Percentiles rank a stretch among this genome's conserved stretches.
Conservation (phyloP, 768 basidiomycete genomes). For the Mycena rebaudengoi region DNA sequence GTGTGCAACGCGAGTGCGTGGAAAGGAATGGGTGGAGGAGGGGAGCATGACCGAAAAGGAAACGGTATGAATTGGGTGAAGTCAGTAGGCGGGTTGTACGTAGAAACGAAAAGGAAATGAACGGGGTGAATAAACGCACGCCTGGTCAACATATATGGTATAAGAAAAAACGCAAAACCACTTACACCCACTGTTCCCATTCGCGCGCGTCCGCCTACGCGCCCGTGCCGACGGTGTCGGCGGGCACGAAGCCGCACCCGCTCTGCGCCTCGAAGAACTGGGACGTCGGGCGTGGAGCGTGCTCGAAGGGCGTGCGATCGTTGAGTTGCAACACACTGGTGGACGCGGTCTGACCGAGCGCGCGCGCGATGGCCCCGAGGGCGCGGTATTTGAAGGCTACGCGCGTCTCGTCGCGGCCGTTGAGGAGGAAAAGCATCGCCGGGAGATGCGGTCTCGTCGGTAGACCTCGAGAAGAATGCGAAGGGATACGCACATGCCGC, state of each 20-base stretch:
- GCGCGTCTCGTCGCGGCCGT: constrained; percentile 16
- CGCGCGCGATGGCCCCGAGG: background rate
- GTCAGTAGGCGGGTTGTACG: too few relatives aligned
- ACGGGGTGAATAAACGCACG: too few relatives aligned
- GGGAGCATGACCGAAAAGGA: too few relatives aligned
- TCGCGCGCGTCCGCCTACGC: background rate
- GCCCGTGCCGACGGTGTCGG: background rate
- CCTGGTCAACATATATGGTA: too few relatives aligned
- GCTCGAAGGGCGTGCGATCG: background rate
- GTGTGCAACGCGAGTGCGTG: too few relatives aligned
- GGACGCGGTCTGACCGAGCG: background rate
- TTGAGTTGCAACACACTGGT: too few relatives aligned
- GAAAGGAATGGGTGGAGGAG: too few relatives aligned
- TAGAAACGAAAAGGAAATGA: too few relatives aligned
- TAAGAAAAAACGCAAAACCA: background rate
- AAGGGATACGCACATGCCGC: too few relatives aligned
- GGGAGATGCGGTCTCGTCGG: too few relatives aligned
- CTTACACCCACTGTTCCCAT: background rate
- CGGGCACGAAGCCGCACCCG: background rate
- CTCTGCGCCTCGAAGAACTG: constrained; percentile 7
- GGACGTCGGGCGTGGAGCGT: background rate
- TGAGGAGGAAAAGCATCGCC: constrained; percentile 11
- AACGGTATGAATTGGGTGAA: too few relatives aligned
- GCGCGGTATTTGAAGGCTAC: constrained; percentile 6
- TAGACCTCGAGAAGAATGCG: too few relatives aligned